Evolutionary conservation across 768 basidiomycete species (phyloP), one percentile per base, ranked within the genome.

Genomic region (Cystofilobasidium bisporidii): DNA sequence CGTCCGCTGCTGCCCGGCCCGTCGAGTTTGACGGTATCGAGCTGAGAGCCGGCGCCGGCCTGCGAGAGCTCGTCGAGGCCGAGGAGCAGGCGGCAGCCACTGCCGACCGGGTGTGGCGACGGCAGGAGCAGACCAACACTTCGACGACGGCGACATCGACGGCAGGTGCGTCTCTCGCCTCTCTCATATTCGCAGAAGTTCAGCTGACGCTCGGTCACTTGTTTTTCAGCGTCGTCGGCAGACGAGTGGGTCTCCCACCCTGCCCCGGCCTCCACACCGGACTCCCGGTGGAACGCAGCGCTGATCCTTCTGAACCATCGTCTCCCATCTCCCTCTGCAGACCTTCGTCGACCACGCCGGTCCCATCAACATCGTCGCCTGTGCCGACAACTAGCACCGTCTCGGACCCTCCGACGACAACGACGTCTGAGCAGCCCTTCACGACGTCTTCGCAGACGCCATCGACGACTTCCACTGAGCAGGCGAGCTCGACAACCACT

Each of bases 21-120:
- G 28, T 56, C 53, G 53, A 28, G 30, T 56, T 56, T 32, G 53
- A 56, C 53, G 53, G 53, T 30, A 10, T 56, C 53, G 53, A 56
- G 53, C 53, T 56, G 15, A 26, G 53, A 32, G 53, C 53, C 14
- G 53, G 53, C 17, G 53, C 53, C 6, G 53, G 53, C 20, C 53
- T 56, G 26, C 17, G 1, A 3, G 53, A 56, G 53, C 53, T 56
- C 53, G 53, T 56, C 15, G 28, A 56, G 53, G 53, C 30, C 28
- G 53, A 28, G 28, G 30, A 18, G 28, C 18, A 28, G 6, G 53
- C 30, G 28, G 15, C 2, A 5, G 53, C n/a, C n/a, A n/a, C n/a
- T n/a, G n/a, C 26, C 43, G 43, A 8, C 4, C 17, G 28, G 9
- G 10, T 56, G 6, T 56, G 53, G 53, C 17, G 20, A 8, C 17